These are phyloP conservation scores for Microstroma glucosiphilum DNA, from an alignment of 1,284 basidiomycete genomes.

Conservation along the genomic window DNA sequence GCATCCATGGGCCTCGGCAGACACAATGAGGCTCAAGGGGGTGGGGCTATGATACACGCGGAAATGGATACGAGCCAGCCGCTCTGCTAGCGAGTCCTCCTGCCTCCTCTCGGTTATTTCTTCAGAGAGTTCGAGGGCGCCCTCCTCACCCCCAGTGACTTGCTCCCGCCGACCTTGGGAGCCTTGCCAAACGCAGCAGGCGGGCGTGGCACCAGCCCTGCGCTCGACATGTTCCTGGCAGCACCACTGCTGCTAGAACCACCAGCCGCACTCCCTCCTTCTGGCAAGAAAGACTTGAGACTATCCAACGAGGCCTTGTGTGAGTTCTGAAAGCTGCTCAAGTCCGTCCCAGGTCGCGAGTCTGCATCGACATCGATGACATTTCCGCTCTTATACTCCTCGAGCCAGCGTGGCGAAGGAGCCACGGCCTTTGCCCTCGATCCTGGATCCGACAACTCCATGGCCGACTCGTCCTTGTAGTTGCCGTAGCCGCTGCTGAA, in stretches of 20 bases:
- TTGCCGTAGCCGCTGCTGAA: background rate
- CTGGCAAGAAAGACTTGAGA: background rate
- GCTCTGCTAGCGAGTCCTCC: background rate
- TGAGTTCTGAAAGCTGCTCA: background rate
- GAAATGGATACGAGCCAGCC: background rate
- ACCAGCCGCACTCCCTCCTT: background rate
- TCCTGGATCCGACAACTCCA: background rate
- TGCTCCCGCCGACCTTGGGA: background rate
- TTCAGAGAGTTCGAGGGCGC: background rate
- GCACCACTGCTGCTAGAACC: background rate
- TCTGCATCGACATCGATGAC: background rate
- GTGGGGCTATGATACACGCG: background rate
- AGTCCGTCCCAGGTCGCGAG: background rate
- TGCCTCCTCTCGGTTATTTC: background rate
- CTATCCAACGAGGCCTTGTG: background rate
- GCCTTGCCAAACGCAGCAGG: background rate
- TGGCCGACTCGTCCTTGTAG: background rate
- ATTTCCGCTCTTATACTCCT: background rate
- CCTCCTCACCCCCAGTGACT: background rate
- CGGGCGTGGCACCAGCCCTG: background rate
- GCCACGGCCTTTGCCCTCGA: background rate
- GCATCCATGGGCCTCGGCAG: too few relatives aligned
- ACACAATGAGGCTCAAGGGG: too few relatives aligned
- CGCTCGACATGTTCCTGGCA: background rate
- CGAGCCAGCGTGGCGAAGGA: too few relatives aligned